Conservation (phyloP, 1,284 basidiomycete genomes). For the Earliella scabrosa region DNA sequence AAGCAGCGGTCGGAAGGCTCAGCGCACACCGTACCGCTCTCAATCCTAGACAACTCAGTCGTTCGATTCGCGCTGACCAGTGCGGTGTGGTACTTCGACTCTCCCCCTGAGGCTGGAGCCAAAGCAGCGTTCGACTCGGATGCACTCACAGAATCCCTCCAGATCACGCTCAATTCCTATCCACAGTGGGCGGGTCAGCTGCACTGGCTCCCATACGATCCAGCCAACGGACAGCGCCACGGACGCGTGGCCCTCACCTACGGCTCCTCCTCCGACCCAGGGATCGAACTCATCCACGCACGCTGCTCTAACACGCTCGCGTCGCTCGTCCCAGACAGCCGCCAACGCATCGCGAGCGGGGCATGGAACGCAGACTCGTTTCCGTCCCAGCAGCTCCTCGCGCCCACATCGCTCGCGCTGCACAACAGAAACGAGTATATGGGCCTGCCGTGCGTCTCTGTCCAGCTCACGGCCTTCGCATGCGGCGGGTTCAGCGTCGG, state of each 20-base stretch:
- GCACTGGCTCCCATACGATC: slow-evolving; percentile 33
- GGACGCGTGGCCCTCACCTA: slow-evolving; percentile 40
- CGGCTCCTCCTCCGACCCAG: slow-evolving; percentile 40
- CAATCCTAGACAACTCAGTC: slow-evolving; percentile 38
- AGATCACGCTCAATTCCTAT: slow-evolving; percentile 38
- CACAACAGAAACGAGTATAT: slow-evolving; percentile 25
- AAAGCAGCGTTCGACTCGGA: slow-evolving; percentile 11
- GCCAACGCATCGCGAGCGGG: slow-evolving; percentile 19
- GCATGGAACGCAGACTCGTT: slow-evolving; percentile 24
- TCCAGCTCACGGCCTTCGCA: slow-evolving; percentile 43
- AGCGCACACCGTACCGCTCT: slow-evolving; percentile 28
- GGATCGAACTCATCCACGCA: slow-evolving; percentile 40
- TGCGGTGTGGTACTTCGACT: slow-evolving; percentile 38
- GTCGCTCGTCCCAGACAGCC: slow-evolving; percentile 29
- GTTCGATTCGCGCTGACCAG: slow-evolving; percentile 32
- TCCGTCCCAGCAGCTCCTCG: slow-evolving; percentile 25
- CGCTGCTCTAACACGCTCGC: slow-evolving; percentile 19
- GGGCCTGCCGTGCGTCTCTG: slow-evolving; percentile 33
- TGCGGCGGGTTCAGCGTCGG: slow-evolving; percentile 30
- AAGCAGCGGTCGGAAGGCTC: not conserved
- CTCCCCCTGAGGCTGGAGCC: slow-evolving; percentile 7
- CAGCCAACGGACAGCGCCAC: slow-evolving; percentile 30
- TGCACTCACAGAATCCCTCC: slow-evolving; percentile 32
- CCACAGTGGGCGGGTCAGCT: slow-evolving; percentile 46
- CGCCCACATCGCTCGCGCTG: slow-evolving; percentile 32